These are phyloP conservation scores for Neoscytalidium dimidiatum DNA, from an alignment of 2,329 filamentous ascomycete genomes.

Conservation along the genomic window DNA sequence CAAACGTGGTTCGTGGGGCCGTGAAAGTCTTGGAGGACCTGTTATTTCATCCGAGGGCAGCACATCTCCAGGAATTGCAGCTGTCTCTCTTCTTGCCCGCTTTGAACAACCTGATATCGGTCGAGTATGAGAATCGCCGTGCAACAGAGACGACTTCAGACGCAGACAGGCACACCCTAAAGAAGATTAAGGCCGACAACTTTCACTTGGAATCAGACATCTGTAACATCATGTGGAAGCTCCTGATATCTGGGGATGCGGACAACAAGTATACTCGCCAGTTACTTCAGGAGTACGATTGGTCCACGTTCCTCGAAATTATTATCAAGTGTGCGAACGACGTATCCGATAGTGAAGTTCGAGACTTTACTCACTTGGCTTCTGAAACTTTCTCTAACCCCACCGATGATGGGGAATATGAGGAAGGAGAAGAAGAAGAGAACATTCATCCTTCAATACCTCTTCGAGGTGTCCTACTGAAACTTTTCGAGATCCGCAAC, in stretches of 20 bases:
- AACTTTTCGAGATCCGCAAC: constrained; percentile 32
- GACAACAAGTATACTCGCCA: constrained; percentile 17
- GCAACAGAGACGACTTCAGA: not conserved
- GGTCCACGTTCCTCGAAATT: constrained; percentile 12
- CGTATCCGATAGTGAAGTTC: constrained; percentile 8
- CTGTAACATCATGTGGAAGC: constrained; percentile 16
- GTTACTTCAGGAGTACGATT: constrained; percentile 14
- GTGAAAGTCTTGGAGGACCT: constrained; percentile 55
- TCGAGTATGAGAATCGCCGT: constrained; percentile 3
- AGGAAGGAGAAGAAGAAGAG: constrained; percentile 17
- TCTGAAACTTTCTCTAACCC: constrained; percentile 25
- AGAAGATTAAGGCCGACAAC: constrained; percentile 16
- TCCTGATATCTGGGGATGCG: not conserved
- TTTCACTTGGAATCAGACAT: constrained; percentile 17
- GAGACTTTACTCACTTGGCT: constrained; percentile 22
- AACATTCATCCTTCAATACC: constrained; percentile 14
- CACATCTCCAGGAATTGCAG: constrained; percentile 21
- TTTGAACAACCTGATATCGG: constrained; percentile 11
- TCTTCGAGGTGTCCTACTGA: constrained; percentile 26
- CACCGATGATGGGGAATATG: constrained; percentile 14
- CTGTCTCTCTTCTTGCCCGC: constrained; percentile 21
- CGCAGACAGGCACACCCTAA: not conserved
- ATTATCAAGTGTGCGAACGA: constrained; percentile 17
- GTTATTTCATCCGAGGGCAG: constrained; percentile 17
- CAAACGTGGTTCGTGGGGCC: constrained; percentile 56